A percentile compares a stretch with the other conserved stretches of the same genome.
Conservation (phyloP, 31 red algal genomes). For the Bonnemaisonia californica region DNA sequence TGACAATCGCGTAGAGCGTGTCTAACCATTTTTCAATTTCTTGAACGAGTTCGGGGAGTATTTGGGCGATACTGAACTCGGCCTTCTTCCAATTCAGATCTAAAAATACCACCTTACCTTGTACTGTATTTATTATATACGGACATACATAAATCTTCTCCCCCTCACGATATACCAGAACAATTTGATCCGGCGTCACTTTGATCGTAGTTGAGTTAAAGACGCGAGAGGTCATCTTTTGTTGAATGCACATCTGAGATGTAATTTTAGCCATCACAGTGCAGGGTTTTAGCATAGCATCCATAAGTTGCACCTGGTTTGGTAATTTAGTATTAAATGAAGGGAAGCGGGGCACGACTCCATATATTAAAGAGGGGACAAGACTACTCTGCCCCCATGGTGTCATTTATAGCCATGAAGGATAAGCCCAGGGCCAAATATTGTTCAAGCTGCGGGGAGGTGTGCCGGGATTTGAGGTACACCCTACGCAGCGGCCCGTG, state of each 20-base stretch:
- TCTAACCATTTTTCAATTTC: too few relatives aligned
- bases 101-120: too few relatives aligned
- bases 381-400: conserved; percentile 6
- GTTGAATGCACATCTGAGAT: not conserved
- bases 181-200: not conserved
- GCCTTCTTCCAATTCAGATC: too few relatives aligned
- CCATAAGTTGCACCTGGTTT: conserved; percentile 5
- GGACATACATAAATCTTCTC: too few relatives aligned
- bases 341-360: conserved; percentile 12
- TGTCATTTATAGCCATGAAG: conserved; percentile 37
- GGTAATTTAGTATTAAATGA: not conserved
- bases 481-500: conserved; percentile 23
- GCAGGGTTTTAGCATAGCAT: not conserved
- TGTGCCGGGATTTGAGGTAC: conserved; percentile 1
- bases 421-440: not conserved
- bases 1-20: too few relatives aligned
- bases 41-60: too few relatives aligned
- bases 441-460: not conserved
- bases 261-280: conserved; percentile 11
- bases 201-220: not conserved
- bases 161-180: conserved; percentile 20
- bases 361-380: conserved; percentile 24
- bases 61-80: too few relatives aligned
- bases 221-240: not conserved
- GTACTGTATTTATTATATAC: too few relatives aligned